These are phyloP conservation scores for Fusarium incarnatum DNA, from an alignment of 2,329 filamentous ascomycete species.

Conservation along the genomic window DNA sequence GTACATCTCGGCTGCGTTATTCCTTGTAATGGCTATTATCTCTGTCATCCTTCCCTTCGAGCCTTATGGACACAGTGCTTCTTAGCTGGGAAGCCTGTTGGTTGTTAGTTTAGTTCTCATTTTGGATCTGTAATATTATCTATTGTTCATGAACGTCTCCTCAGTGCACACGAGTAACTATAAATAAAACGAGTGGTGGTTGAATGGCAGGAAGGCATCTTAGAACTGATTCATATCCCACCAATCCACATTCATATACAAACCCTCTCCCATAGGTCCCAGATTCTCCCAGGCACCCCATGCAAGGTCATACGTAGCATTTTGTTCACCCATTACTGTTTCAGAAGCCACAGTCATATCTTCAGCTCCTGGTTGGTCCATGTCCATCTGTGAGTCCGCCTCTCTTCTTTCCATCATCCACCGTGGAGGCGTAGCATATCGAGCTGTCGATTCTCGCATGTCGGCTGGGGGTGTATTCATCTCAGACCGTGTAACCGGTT, in stretches of 20 bases:
- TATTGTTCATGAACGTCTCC: not conserved
- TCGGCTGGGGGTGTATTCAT: conserved; percentile 8
- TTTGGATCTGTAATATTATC: not conserved
- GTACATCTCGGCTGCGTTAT: conserved; percentile 76
- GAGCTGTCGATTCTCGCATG: conserved; percentile 35
- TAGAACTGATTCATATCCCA: conserved; percentile 32
- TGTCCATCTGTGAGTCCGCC: not conserved
- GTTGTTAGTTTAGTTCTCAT: not conserved
- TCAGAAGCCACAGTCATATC: not conserved
- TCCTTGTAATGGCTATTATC: conserved; percentile 66
- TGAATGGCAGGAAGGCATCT: not conserved
- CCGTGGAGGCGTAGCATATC: conserved; percentile 30
- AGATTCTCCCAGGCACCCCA: conserved; percentile 40
- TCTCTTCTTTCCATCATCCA: conserved; percentile 13
- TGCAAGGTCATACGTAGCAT: conserved; percentile 2
- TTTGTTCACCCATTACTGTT: not conserved
- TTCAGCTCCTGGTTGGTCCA: not conserved
- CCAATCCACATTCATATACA: conserved; percentile 22
- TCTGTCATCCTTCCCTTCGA: conserved; percentile 23
- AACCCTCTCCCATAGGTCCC: not conserved
- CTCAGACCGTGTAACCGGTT: not conserved
- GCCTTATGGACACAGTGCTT: conserved; percentile 20
- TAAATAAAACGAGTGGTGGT: not conserved
- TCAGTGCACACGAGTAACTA: not conserved
- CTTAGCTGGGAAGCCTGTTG: not conserved